phyloP scores from a whole-genome alignment of 495 filamentous ascomycete species.

The Xylaria grammica region DNA sequence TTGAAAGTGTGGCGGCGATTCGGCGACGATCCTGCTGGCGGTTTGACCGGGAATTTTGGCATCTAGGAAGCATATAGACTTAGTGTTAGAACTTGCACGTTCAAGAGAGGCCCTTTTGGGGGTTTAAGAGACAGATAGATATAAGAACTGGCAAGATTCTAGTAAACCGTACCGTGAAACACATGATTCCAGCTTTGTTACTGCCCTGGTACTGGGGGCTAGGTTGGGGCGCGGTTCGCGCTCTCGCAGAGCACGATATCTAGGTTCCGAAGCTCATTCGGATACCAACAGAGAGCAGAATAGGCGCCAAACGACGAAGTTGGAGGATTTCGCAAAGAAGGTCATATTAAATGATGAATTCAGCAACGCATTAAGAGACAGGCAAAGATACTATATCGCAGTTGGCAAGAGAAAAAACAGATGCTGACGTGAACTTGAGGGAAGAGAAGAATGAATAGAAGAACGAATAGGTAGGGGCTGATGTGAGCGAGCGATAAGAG shows the following conservation, averaged over 20 bases:
- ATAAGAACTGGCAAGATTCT: background rate
- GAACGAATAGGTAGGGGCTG: background rate
- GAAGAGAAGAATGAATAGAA: background rate
- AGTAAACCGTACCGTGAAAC: conserved; percentile 10
- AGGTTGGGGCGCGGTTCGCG: background rate
- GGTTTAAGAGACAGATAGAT: background rate
- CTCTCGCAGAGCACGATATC: conserved; percentile 10
- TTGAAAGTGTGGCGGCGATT: conserved; percentile 34
- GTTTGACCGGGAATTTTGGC: conserved; percentile 23
- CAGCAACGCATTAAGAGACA: background rate
- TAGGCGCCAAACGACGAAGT: conserved; percentile 15
- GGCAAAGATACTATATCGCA: background rate
- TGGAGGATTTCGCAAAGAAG: background rate
- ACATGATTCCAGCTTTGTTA: conserved; percentile 2
- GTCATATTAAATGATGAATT: conserved; percentile 14
- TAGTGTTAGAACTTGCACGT: too few species aligned
- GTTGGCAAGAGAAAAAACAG: background rate
- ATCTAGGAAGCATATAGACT: conserved; percentile 28
- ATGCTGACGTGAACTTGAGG: conserved; percentile 12
- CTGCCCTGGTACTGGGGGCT: background rate
- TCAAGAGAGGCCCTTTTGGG: too few species aligned
- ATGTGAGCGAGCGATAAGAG: too few species aligned
- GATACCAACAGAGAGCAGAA: background rate
- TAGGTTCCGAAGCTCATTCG: conserved; percentile 10
- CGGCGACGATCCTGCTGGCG: conserved; percentile 18